phyloP scores from a whole-genome alignment of 108 stramenopile species.

The Asterionellopsis glacialis region DNA sequence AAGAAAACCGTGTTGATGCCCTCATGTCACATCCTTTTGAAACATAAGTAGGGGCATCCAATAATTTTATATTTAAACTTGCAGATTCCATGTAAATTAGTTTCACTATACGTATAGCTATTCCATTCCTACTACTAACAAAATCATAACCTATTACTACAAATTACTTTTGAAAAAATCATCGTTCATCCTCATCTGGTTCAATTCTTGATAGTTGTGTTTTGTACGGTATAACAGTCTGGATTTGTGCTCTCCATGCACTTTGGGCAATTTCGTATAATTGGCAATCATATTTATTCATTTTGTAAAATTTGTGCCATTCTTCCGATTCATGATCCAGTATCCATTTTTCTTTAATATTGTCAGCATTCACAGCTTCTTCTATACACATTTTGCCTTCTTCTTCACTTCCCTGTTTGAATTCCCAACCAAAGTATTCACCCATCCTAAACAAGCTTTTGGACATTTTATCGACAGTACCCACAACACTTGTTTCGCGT shows the following conservation, averaged over 20 bases:
- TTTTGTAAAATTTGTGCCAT: slow-evolving; percentile 40
- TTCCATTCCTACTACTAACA: too few relatives aligned
- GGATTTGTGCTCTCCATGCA: slow-evolving; percentile 51
- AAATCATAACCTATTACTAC: too few relatives aligned
- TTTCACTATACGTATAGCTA: too few relatives aligned
- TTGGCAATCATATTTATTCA: slow-evolving; percentile 37
- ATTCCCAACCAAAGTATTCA: slow-evolving; percentile 42
- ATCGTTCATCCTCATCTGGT: background rate
- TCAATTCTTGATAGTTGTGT: slow-evolving; percentile 31
- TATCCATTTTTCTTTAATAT: slow-evolving; percentile 27
- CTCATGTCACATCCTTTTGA: too few relatives aligned
- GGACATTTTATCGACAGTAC: slow-evolving; percentile 29
- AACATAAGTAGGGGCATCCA: too few relatives aligned
- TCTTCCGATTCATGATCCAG: slow-evolving; percentile 33
- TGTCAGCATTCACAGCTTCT: slow-evolving; percentile 12
- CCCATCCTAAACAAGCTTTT: slow-evolving; percentile 31
- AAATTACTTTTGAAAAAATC: too few relatives aligned
- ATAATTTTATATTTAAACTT: too few relatives aligned
- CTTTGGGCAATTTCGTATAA: slow-evolving; percentile 40
- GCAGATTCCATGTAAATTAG: too few relatives aligned
- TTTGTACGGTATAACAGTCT: slow-evolving; percentile 40
- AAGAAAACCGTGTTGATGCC: too few relatives aligned
- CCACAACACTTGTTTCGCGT: slow-evolving; percentile 26
- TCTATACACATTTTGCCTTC: slow-evolving; percentile 14
- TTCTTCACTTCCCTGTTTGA: slow-evolving; percentile 14